Evolutionary conservation across 1,284 basidiomycete genomes (phyloP), one percentile per base, ranked within the genome.

Genomic region (Polyporus tsugae): DNA sequence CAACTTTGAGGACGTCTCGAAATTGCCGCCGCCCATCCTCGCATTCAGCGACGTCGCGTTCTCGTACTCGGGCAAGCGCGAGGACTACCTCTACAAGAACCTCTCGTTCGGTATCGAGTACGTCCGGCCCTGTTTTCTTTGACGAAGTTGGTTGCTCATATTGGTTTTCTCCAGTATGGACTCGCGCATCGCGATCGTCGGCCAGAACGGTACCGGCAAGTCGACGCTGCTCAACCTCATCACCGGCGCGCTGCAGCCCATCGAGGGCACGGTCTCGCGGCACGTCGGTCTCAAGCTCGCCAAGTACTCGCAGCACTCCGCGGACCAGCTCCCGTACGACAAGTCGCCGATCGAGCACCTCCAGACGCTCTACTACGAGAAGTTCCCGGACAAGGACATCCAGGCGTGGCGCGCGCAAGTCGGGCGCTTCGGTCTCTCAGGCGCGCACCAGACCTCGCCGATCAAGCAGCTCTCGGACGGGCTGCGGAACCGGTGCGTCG

Each of bases 241-340:
- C 82, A 99, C 94, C 10, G 89, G 95, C 63, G 87, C 80, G 17
- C 87, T 98, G 44, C 91, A 93, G 75, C 96, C 98, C 1, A 84
- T 83, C 69, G 89, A 95, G 78, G 97, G 97, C 62, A 94, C 94
- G 33, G 81, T 99, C 74, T 93, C 92, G 62, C 95, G 95, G 75
- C 97, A 99, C 81, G 86, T 93, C 62, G 88, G 87, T 44, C 87
- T 99, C 76, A 99, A 99, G 83, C 90, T 99, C 70, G 96, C 95
- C 72, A 97, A 96, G 81, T 99, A 99, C 87, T 96, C 94, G 46
- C 98, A 99, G 85, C 98, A 99, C 85, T 96, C 94, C 64, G 97
- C 98, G 36, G 98, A 99, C 82, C 98, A 99, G 81, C 89, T 99
- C 41, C 98, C 97, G 25, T 99, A 98, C 83, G 93, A 97, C 76